phyloP scores from a whole-genome alignment of 176 grass and related monocot genomes.

The Eragrostis nindensis region DNA sequence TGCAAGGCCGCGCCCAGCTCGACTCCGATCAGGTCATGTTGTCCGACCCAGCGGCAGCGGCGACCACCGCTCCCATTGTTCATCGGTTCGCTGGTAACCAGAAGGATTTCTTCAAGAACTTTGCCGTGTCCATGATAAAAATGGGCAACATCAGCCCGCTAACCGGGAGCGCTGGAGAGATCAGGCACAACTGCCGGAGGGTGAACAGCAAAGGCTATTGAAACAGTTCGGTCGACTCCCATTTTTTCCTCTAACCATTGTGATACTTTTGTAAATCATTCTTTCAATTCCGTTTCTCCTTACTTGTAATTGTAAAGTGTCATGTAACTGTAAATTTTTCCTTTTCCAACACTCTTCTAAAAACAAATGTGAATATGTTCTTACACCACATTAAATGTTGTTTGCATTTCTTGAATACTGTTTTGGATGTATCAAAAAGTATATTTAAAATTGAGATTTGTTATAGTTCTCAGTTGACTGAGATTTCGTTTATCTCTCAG shows the following conservation, averaged over 20 bases:
- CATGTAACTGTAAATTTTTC: not conserved
- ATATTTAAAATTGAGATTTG: too few species aligned
- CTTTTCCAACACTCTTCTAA: not conserved
- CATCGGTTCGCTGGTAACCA: conserved; percentile 38
- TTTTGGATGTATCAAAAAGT: too few species aligned
- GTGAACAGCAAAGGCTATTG: conserved; percentile 45
- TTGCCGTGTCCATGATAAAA: conserved; percentile 57
- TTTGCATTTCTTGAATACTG: too few species aligned
- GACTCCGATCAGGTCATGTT: conserved; percentile 54
- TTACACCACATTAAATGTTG: too few species aligned
- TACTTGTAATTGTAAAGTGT: not conserved
- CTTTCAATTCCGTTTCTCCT: not conserved
- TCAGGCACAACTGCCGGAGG: conserved; percentile 53
- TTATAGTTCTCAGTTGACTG: too few species aligned
- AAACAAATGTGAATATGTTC: too few species aligned
- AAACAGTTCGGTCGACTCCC: not conserved
- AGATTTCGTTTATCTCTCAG: too few species aligned
- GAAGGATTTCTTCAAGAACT: conserved; percentile 49
- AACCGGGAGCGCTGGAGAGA: conserved; percentile 52
- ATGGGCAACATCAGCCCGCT: conserved; percentile 63
- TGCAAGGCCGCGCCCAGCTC: conserved; percentile 38
- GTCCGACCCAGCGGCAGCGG: not conserved
- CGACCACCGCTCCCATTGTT: conserved; percentile 37
- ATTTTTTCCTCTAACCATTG: not conserved
- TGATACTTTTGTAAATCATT: not conserved